A percentile compares a stretch with the other conserved stretches of the same genome.
Evolutionary conservation across 2,329 filamentous ascomycete species (phyloP).

Genomic region (Calonectria hongkongensis): DNA sequence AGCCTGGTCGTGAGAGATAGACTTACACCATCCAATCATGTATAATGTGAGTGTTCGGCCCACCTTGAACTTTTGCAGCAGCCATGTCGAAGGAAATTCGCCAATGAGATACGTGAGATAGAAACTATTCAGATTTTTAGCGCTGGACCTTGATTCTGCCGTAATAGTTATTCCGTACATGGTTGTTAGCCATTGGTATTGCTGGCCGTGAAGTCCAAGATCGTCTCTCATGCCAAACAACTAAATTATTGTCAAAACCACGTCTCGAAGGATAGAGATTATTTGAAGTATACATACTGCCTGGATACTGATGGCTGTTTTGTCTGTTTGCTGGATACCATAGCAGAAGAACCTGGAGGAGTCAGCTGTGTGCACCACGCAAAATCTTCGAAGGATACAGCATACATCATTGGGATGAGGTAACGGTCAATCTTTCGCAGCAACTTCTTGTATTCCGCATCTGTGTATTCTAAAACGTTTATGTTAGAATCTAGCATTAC

Average conservation of each 20-base stretch:
- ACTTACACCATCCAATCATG: slow-evolving; percentile 29
- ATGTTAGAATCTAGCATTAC: not conserved
- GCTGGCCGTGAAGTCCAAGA: slow-evolving; percentile 19
- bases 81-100: slow-evolving; percentile 15
- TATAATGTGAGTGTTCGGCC: slow-evolving; percentile 11
- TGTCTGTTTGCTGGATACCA: slow-evolving; percentile 19
- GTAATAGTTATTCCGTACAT: not conserved
- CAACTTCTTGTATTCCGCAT: slow-evolving; percentile 16
- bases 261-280: too few relatives aligned
- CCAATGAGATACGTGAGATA: slow-evolving; percentile 1
- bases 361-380: not conserved
- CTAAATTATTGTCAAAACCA: not conserved
- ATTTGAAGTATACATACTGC: not conserved
- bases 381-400: rapidly evolving
- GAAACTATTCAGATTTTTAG: not conserved
- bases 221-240: slow-evolving; percentile 14
- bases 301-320: slow-evolving; percentile 13
- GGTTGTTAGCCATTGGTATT: slow-evolving; percentile 22
- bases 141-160: not conserved
- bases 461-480: not conserved
- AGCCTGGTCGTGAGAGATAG: not conserved
- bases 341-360: slow-evolving; percentile 15
- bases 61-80: slow-evolving; percentile 13
- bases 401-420: slow-evolving; percentile 20
- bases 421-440: slow-evolving; percentile 21